phyloP scores from a whole-genome alignment of 225 moss, liverwort and hornwort genomes.

The Ulota crispa region DNA sequence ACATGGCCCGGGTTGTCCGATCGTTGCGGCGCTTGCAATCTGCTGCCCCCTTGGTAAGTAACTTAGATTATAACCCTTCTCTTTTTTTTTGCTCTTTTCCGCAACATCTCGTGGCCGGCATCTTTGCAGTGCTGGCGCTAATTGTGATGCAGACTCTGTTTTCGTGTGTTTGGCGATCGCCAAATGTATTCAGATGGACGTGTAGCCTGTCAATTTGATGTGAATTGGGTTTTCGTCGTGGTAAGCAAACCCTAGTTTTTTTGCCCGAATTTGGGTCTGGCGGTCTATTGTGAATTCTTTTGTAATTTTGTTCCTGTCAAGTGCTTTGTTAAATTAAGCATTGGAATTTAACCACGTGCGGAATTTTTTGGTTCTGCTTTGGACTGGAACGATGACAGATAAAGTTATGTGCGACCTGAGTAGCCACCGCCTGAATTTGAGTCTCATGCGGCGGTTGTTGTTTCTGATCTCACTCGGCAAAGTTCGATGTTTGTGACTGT shows the following conservation, averaged over 20 bases:
- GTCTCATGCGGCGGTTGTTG: constrained; percentile 9
- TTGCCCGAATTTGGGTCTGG: background rate
- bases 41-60: constrained; percentile 32
- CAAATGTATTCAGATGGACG: background rate
- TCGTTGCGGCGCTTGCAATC: constrained; percentile 42
- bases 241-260: constrained; percentile 23
- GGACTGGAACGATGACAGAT: background rate
- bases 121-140: background rate
- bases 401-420: background rate
- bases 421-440: constrained; percentile 1
- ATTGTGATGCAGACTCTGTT: background rate
- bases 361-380: background rate
- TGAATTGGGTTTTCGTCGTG: constrained; percentile 3
- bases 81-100: background rate
- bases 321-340: background rate
- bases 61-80: background rate
- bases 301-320: background rate
- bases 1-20: constrained; percentile 34
- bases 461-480: background rate
- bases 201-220: background rate
- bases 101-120: background rate
- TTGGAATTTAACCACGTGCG: background rate
- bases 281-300: background rate
- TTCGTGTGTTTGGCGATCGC: background rate
- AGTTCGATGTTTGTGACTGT: background rate